Percentiles rank a stretch among this genome's conserved stretches.
These are phyloP conservation scores for Patellaria atrata DNA, from an alignment of 495 filamentous ascomycete genomes.

Conservation along the genomic window DNA sequence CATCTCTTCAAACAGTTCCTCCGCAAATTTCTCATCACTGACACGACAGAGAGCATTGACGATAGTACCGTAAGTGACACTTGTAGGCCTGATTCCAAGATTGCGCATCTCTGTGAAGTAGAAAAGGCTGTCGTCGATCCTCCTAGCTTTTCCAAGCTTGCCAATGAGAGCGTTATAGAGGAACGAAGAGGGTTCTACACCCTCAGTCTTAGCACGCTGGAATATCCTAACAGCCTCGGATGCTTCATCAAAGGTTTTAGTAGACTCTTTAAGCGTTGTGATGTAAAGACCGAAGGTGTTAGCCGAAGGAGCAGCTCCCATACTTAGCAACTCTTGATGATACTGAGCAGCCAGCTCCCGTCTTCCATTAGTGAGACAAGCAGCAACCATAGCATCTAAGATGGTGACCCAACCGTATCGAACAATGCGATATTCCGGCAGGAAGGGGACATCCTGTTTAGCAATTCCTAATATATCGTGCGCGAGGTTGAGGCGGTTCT, in stretches of 20 bases:
- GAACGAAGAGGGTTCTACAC: constrained; percentile 90
- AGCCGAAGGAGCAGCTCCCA: constrained; percentile 80
- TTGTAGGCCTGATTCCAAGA: constrained; percentile 84
- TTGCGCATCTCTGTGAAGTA: constrained; percentile 97
- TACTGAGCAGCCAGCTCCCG: constrained; percentile 65
- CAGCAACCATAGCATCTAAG: constrained; percentile 89
- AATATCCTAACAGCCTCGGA: constrained; percentile 96
- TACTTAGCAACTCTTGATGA: constrained; percentile 76
- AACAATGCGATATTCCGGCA: constrained; percentile 67
- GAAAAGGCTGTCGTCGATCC: constrained; percentile 93
- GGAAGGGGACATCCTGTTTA: constrained; percentile 67
- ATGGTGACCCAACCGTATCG: constrained; percentile 91
- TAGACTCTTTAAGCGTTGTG: constrained; percentile 89
- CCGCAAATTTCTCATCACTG: constrained; percentile 91
- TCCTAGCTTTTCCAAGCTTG: constrained; percentile 91
- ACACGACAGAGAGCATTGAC: constrained; percentile 96
- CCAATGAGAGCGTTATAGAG: constrained; percentile 97
- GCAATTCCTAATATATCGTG: constrained; percentile 81
- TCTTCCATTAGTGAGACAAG: constrained; percentile 72
- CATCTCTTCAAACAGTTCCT: constrained; percentile 98
- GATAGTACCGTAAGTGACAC: constrained; percentile 94
- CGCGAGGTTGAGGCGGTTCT: constrained; percentile 61
- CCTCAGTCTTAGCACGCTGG: constrained; percentile 81
- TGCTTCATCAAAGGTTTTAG: constrained; percentile 94
- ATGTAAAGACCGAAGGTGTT: constrained; percentile 98